phyloP scores from a whole-genome alignment of 2,329 filamentous ascomycete species.

The Talaromyces sp. region DNA sequence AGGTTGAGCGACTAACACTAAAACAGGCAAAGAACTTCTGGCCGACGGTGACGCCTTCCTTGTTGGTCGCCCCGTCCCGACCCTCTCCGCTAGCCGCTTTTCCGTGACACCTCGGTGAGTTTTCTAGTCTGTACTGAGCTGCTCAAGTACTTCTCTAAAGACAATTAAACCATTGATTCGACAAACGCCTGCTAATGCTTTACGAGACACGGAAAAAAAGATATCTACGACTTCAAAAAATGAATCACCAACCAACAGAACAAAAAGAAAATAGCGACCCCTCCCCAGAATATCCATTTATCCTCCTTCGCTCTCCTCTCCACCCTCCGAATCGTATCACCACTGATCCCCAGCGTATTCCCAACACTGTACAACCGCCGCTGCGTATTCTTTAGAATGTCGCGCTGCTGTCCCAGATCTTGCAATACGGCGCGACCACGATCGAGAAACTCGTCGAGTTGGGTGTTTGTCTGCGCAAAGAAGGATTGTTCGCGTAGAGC shows the following conservation, averaged over 20 bases:
- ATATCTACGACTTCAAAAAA: constrained; percentile 64
- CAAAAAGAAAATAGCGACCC: constrained; percentile 78
- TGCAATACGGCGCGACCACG: constrained; percentile 84
- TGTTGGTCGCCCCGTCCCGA: background rate
- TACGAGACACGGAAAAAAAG: background rate
- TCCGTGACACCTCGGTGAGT: constrained; percentile 8
- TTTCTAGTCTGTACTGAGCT: background rate
- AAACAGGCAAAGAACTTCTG: constrained; percentile 1
- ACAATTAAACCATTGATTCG: background rate
- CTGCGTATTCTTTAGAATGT: constrained; percentile 94
- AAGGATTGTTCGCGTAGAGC: constrained; percentile 88
- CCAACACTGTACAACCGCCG: constrained; percentile 85
- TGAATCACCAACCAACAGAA: constrained; percentile 92
- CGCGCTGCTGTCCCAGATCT: constrained; percentile 82
- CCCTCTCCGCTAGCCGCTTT: constrained; percentile 10
- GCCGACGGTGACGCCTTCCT: background rate
- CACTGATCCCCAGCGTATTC: constrained; percentile 88
- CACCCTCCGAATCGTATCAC: constrained; percentile 96
- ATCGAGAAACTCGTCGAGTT: constrained; percentile 91
- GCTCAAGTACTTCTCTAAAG: background rate
- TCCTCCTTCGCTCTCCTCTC: constrained; percentile 88
- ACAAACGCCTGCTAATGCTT: constrained; percentile 14
- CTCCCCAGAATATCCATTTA: constrained; percentile 95
- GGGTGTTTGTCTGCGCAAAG: constrained; percentile 73
- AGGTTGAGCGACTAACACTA: constrained; percentile 12